A percentile compares a stretch with the other conserved stretches of the same genome.
Evolutionary conservation across 2,329 filamentous ascomycete genomes (phyloP).

Genomic region (Penicillium sp.): DNA sequence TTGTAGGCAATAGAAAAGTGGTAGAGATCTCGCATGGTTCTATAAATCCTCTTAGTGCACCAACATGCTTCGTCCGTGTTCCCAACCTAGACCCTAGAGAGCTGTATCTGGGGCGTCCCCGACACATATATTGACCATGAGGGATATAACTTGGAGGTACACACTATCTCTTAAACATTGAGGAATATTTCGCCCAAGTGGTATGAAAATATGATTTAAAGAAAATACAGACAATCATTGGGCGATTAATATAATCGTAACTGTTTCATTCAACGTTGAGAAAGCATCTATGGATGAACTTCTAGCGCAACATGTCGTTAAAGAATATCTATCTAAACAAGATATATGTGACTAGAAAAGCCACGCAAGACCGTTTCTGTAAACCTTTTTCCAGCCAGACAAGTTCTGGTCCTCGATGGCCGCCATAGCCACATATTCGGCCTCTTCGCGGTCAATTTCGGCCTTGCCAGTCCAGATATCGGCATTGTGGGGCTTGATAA

Average conservation of each 20-base stretch:
- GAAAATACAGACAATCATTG: background rate
- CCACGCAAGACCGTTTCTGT: conserved; percentile 2
- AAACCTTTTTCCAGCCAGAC: conserved; percentile 7
- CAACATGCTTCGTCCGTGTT: too few relatives aligned
- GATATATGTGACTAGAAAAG: conserved; percentile 1
- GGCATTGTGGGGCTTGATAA: conserved; percentile 55
- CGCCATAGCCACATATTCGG: conserved; percentile 5
- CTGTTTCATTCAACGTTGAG: background rate
- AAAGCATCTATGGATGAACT: background rate
- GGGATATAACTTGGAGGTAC: background rate
- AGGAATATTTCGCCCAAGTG: too few relatives aligned
- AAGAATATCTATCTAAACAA: background rate
- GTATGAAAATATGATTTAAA: background rate
- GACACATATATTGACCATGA: too few relatives aligned
- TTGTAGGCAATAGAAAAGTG: too few relatives aligned
- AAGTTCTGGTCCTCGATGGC: conserved; percentile 8
- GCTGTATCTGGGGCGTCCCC: too few relatives aligned
- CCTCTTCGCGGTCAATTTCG: conserved; percentile 66
- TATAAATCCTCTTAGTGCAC: too few relatives aligned
- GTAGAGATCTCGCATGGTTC: too few relatives aligned
- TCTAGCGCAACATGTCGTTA: background rate
- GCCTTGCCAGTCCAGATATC: conserved; percentile 71
- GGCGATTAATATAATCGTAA: background rate
- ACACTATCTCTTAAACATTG: background rate
- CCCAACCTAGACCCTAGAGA: too few relatives aligned